These are phyloP conservation scores for Colletotrichum sp. DNA, from an alignment of 2,329 filamentous ascomycete genomes.

Conservation along the genomic window DNA sequence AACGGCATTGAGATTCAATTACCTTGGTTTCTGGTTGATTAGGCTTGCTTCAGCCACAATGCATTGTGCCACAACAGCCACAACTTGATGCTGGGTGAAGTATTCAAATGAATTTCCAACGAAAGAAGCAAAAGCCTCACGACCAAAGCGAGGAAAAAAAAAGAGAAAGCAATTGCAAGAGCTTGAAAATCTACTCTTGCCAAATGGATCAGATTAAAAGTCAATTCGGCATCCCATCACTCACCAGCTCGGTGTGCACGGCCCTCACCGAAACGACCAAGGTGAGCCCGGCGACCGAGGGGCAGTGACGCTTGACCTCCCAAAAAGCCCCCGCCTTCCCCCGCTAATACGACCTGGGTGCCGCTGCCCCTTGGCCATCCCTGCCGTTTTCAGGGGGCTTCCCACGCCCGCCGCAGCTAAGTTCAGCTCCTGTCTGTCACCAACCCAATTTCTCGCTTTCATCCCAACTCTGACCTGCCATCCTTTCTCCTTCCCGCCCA, in stretches of 20 bases:
- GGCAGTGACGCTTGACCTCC: background rate
- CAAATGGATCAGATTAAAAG: background rate
- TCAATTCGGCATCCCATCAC: background rate
- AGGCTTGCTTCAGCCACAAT: background rate
- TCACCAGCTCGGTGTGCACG: background rate
- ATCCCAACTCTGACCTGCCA: background rate
- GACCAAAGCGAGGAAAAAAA: no score
- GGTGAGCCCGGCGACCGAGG: background rate
- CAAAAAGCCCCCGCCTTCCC: background rate
- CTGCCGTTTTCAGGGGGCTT: slow-evolving; percentile 9
- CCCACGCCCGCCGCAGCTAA: slow-evolving; percentile 4
- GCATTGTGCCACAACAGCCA: background rate
- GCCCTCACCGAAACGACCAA: background rate
- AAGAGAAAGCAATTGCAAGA: no score
- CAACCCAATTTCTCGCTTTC: background rate
- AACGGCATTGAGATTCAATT: background rate
- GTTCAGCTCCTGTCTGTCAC: slow-evolving; percentile 11
- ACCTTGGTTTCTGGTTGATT: background rate
- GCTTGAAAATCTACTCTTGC: no score
- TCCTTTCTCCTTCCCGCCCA: background rate
- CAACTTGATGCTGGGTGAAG: background rate
- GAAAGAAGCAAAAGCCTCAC: no score
- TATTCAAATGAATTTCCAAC: no score
- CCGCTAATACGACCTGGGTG: background rate
- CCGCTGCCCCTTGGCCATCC: background rate